Percentiles rank a stretch among this genome's conserved stretches.
Conservation (phyloP, 225 moss, liverwort and hornwort genomes). For the Lunularia cruciata region DNA sequence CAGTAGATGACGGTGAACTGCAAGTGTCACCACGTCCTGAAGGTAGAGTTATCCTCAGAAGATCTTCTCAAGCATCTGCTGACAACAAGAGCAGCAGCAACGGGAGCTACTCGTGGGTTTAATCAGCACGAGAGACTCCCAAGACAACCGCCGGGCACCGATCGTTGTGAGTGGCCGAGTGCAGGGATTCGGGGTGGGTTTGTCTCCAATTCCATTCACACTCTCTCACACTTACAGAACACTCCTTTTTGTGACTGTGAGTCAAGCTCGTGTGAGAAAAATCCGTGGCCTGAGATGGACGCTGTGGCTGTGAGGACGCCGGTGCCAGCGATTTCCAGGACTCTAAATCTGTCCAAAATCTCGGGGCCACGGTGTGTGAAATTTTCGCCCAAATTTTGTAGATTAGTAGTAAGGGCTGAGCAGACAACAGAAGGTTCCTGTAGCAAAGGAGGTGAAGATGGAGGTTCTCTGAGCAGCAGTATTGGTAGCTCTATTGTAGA, state of each 20-base stretch:
- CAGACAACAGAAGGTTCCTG: neutral
- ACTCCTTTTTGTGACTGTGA: too few relatives aligned
- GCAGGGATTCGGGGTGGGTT: neutral
- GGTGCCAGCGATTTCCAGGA: neutral
- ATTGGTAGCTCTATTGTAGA: too few relatives aligned
- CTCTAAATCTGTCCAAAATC: neutral
- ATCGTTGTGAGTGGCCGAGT: too few relatives aligned
- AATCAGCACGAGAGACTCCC: neutral
- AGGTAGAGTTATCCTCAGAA: conserved; percentile 8
- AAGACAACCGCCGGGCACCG: too few relatives aligned
- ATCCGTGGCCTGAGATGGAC: conserved; percentile 13
- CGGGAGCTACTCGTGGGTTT: too few relatives aligned
- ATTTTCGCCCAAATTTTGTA: neutral
- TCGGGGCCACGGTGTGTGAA: neutral
- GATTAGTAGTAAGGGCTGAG: conserved; percentile 6
- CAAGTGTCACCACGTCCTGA: neutral
- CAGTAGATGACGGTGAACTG: too few relatives aligned
- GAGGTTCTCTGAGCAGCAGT: too few relatives aligned
- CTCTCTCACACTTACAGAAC: too few relatives aligned
- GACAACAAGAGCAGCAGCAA: neutral
- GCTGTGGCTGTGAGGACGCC: conserved; percentile 3
- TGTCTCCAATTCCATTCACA: neutral
- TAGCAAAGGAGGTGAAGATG: too few relatives aligned
- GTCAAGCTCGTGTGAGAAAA: too few relatives aligned
- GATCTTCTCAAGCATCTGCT: neutral